A percentile compares a stretch with the other conserved stretches of the same genome.
Conservation (phyloP, 257 asterid genomes). For the Forsythia suspensa region DNA sequence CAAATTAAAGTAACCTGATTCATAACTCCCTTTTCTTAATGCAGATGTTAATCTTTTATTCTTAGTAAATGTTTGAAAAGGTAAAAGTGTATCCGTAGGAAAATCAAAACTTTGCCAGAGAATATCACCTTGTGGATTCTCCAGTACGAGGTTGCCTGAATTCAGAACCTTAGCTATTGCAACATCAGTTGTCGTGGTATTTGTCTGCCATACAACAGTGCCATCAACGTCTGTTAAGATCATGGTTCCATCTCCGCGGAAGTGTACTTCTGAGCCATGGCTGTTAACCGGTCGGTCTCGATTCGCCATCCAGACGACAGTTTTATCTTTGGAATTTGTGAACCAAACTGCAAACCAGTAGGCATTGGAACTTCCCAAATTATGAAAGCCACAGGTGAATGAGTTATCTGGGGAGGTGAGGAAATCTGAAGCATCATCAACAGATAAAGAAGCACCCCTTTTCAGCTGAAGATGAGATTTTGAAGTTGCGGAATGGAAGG, state of each 20-base stretch:
- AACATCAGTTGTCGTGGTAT: conserved; percentile 34
- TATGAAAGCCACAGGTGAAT: conserved; percentile 63
- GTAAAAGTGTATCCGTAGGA: conserved; percentile 65
- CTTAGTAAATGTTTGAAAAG: conserved; percentile 61
- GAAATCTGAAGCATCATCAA: conserved; percentile 34
- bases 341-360: conserved; percentile 68
- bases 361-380: conserved; percentile 50
- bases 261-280: conserved; percentile 33
- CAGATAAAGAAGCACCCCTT: conserved; percentile 52
- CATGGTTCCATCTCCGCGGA: conserved; percentile 47
- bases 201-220: conserved; percentile 51
- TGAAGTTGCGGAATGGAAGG: conserved; percentile 25
- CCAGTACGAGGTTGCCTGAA: conserved; percentile 57
- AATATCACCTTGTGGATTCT: conserved; percentile 28
- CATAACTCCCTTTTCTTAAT: conserved; percentile 37
- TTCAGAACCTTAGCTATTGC: conserved; percentile 48
- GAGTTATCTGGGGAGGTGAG: conserved; percentile 50
- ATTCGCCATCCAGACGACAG: conserved; percentile 68
- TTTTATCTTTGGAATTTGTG: conserved; percentile 57
- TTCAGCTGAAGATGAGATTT: conserved; percentile 15
- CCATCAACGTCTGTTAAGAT: conserved; percentile 45
- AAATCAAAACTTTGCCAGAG: conserved; percentile 72
- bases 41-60: conserved; percentile 46
- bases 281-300: conserved; percentile 60
- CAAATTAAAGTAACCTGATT: conserved; percentile 55